A percentile compares a stretch with the other conserved stretches of the same genome.
Conservation (phyloP, 768 basidiomycete genomes). For the Ramaria sp. region DNA sequence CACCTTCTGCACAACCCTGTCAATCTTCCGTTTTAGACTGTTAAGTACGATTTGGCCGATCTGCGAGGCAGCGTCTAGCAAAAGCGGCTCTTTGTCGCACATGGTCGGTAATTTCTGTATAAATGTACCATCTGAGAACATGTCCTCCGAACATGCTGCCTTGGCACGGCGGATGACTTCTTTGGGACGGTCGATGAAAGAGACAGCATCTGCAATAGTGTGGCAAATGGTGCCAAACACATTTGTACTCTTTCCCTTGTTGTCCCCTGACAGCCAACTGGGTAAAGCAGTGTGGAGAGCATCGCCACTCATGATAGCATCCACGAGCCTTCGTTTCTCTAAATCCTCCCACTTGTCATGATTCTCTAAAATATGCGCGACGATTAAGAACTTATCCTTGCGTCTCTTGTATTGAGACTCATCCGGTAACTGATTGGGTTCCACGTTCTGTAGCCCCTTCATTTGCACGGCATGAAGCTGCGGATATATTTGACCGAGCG, state of each 20-base stretch:
- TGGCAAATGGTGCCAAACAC: neutral
- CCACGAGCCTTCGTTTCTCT: neutral
- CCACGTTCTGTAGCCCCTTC: neutral
- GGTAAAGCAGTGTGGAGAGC: neutral
- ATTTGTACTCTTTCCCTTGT: neutral
- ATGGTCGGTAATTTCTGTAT: neutral
- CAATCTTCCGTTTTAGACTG: neutral
- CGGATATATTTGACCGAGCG: neutral
- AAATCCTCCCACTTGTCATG: neutral
- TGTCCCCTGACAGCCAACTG: neutral
- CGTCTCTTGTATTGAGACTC: neutral
- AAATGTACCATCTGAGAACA: neutral
- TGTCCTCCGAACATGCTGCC: neutral
- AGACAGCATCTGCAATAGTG: neutral
- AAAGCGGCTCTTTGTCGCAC: neutral
- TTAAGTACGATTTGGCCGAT: neutral
- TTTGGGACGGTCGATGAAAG: neutral
- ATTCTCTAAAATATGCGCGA: neutral
- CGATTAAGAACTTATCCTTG: neutral
- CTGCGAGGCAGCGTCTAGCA: neutral
- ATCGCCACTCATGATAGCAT: neutral
- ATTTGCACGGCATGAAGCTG: neutral
- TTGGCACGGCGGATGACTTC: neutral
- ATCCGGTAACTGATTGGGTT: neutral
- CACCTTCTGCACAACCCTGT: neutral